A percentile compares a stretch with the other conserved stretches of the same genome.
These are phyloP conservation scores for Rosellinia necatrix DNA, from an alignment of 2,329 filamentous ascomycete species.

Conservation along the genomic window DNA sequence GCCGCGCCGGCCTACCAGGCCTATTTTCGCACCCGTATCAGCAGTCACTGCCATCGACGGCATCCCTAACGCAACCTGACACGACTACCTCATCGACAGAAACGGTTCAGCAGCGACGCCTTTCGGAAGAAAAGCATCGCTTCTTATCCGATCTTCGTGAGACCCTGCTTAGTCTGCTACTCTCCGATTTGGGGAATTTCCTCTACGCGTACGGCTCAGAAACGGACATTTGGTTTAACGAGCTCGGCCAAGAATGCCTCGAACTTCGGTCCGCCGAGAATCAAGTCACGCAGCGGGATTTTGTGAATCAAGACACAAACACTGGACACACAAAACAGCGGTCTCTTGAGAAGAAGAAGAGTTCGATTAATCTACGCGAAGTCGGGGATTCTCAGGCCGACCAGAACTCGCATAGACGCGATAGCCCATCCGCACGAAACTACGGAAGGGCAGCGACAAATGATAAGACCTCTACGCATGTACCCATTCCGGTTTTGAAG, in stretches of 20 bases:
- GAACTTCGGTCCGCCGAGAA: conserved; percentile 63
- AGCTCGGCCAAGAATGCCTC: conserved; percentile 68
- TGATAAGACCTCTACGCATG: conserved; percentile 44
- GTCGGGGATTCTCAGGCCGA: conserved; percentile 48
- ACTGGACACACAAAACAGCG: conserved; percentile 53
- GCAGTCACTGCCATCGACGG: conserved; percentile 49
- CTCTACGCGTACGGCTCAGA: conserved; percentile 90
- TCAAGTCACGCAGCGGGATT: conserved; percentile 48
- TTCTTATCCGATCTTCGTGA: conserved; percentile 80
- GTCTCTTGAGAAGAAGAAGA: conserved; percentile 68
- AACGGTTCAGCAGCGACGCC: conserved; percentile 65
- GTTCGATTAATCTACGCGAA: conserved; percentile 66
- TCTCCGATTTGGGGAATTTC: conserved; percentile 87
- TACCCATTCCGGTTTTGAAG: conserved; percentile 36
- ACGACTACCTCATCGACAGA: conserved; percentile 71
- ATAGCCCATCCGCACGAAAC: conserved; percentile 44
- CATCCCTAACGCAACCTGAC: conserved; percentile 61
- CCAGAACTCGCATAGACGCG: conserved; percentile 45
- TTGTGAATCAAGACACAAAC: conserved; percentile 49
- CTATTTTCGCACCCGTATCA: conserved; percentile 53
- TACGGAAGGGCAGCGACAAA: conserved; percentile 49
- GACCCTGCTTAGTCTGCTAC: conserved; percentile 77
- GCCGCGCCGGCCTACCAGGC: conserved; percentile 60
- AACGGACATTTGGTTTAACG: conserved; percentile 85
- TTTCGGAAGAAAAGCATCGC: conserved; percentile 72